phyloP scores from a whole-genome alignment of 2,329 filamentous ascomycete species.

The Sporothrix dimorphospora region DNA sequence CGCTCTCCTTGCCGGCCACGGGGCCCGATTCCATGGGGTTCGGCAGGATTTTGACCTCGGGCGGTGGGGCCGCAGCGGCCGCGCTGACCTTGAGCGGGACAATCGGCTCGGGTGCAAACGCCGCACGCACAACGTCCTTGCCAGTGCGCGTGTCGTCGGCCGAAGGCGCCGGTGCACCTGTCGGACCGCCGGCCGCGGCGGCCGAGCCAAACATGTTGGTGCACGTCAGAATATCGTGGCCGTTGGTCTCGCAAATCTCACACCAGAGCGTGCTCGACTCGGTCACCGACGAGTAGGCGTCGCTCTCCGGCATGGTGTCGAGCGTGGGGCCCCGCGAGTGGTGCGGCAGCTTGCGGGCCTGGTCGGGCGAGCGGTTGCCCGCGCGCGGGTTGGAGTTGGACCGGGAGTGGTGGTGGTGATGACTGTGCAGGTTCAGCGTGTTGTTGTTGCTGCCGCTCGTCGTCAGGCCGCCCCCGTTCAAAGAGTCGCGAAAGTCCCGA shows the following conservation, averaged over 20 bases:
- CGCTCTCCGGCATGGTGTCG: constrained; percentile 72
- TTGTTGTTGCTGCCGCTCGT: not conserved
- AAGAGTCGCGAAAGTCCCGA: constrained; percentile 43
- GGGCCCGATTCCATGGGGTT: constrained; percentile 68
- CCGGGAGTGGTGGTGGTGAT: not conserved
- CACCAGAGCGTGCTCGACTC: constrained; percentile 82
- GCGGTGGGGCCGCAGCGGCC: constrained; percentile 44
- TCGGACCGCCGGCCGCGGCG: constrained; percentile 31
- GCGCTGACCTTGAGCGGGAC: constrained; percentile 44
- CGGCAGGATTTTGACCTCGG: constrained; percentile 54
- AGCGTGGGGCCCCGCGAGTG: constrained; percentile 57
- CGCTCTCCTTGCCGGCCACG: constrained; percentile 76
- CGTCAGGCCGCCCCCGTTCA: not conserved
- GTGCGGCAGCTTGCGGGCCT: constrained; percentile 46
- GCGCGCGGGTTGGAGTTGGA: constrained; percentile 23
- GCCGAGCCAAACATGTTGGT: constrained; percentile 76
- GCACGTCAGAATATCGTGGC: constrained; percentile 93
- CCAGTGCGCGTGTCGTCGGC: constrained; percentile 19
- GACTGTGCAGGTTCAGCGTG: not conserved
- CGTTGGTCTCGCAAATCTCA: constrained; percentile 90
- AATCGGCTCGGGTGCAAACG: constrained; percentile 38
- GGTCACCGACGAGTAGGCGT: constrained; percentile 69
- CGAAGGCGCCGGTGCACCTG: not conserved
- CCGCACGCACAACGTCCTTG: constrained; percentile 36
- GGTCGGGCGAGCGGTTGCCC: constrained; percentile 45